phyloP scores from a whole-genome alignment of 257 asterid species.

The Prunella vulgaris region DNA sequence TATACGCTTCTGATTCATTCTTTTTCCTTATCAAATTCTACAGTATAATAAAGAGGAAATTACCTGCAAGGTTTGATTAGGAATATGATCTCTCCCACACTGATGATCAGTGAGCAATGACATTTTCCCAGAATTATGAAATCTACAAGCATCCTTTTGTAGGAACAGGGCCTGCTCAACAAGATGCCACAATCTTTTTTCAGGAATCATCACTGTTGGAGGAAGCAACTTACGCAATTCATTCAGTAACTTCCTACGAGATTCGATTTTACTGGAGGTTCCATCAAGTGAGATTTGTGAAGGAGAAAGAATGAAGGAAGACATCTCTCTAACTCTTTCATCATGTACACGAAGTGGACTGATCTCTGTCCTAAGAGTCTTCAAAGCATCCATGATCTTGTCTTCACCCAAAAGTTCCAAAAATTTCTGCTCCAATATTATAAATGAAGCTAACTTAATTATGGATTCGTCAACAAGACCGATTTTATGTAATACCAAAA shows the following conservation, averaged over 20 bases:
- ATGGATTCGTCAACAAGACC: constrained; percentile 49
- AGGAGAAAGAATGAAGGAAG: constrained; percentile 53
- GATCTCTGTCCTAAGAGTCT: constrained; percentile 71
- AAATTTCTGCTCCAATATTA: constrained; percentile 77
- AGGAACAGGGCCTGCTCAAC: constrained; percentile 81
- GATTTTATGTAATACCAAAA: constrained; percentile 45
- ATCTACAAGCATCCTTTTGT: constrained; percentile 65
- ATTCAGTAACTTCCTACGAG: constrained; percentile 53
- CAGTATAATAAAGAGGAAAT: constrained; percentile 12
- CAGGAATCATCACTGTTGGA: constrained; percentile 63
- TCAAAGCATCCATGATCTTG: constrained; percentile 66
- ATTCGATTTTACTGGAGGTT: constrained; percentile 34
- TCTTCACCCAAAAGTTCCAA: constrained; percentile 57
- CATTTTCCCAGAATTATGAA: constrained; percentile 73
- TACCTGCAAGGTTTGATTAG: constrained; percentile 77
- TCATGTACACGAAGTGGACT: constrained; percentile 50
- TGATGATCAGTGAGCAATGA: constrained; percentile 71
- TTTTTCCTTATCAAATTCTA: neutral
- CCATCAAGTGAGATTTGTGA: constrained; percentile 30
- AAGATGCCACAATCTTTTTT: constrained; percentile 64
- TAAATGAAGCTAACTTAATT: constrained; percentile 56
- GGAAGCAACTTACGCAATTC: constrained; percentile 73
- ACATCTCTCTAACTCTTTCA: constrained; percentile 57
- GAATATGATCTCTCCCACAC: constrained; percentile 75
- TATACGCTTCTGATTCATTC: no score